Base-by-base conservation (phyloP, 1,139 yeast genomes). In the Candida tropicalis region DNA sequence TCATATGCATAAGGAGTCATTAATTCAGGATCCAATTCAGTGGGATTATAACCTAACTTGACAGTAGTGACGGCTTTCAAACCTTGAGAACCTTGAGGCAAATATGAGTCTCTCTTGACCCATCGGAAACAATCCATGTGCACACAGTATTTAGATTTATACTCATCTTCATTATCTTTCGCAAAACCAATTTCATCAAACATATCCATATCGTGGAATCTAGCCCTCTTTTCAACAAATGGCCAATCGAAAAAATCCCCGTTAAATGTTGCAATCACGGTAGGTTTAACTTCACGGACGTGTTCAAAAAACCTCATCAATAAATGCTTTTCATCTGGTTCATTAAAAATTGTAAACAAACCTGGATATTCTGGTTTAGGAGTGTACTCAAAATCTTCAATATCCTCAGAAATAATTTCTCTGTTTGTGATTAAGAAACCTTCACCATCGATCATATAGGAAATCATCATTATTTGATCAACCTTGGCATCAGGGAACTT, bases 201-300 rank as follows among this genome's bases (percentile, higher is more conserved):
- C 95, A 95, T 84, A 61, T 87, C 85, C 52, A 95, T 62, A 18
- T 89, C 97, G 61, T 93, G 95, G 47, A 80, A 78, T 27, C 83
- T 68, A 2, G 97, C 84, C 59, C 99, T 75, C 12, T 87, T 83
- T 54, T 91, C 99, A 5, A 95, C 95, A 63, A 90, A 95, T 1
- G 99, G 99, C 99, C 99, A 95, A 73, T 95, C 99, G 66, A 95
- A 95, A 59, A 90, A 90, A 62, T 95, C 99, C 71, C 99, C 99
- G 67, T 95, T 95, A 58, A 89, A 95, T 0, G 99, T 93, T 1
- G 97, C 96, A 43, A 95, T 93, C 10, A 93, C 97, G 0, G 98
- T 91, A 1, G 99, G 99, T 53, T 80, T 77, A 5, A 77, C 87
- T 41, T 93, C 98, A 51, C 93, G 72, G 17, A 95, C 80, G 60